Conservation (phyloP, 495 filamentous ascomycete genomes). For the Wilcoxina mikolae region DNA sequence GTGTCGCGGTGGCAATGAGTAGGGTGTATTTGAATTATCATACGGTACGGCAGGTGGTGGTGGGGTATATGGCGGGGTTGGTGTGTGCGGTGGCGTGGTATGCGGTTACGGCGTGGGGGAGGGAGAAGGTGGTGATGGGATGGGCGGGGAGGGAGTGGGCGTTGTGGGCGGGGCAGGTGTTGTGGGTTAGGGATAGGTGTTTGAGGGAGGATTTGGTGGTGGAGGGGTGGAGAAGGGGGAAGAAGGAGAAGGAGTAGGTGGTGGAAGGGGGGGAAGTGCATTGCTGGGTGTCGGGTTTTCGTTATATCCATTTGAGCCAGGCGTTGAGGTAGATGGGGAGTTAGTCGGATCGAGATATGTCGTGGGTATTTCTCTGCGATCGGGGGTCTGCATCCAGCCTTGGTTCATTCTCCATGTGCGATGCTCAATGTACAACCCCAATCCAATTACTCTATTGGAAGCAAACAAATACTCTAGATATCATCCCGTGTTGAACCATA, state of each 20-base stretch:
- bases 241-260: slow-evolving; percentile 31
- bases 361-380: too few species aligned
- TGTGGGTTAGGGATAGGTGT: slow-evolving; percentile 68
- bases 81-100: slow-evolving; percentile 71
- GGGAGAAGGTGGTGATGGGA: slow-evolving; percentile 38
- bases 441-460: too few species aligned
- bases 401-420: too few species aligned
- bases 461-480: too few species aligned
- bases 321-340: too few species aligned
- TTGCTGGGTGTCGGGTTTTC: too few species aligned
- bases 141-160: slow-evolving; percentile 60
- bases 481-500: background rate
- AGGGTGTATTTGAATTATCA: slow-evolving; percentile 90
- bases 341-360: too few species aligned
- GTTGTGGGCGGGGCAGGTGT: slow-evolving; percentile 47
- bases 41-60: slow-evolving; percentile 71
- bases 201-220: slow-evolving; percentile 81
- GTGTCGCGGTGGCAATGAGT: slow-evolving; percentile 58
- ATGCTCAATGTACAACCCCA: too few species aligned
- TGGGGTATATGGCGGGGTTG: slow-evolving; percentile 56
- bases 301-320: too few species aligned
- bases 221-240: slow-evolving; percentile 89
- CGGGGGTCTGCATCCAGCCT: too few species aligned
- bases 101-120: slow-evolving; percentile 44
- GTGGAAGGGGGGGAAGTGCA: slow-evolving; percentile 19